A percentile compares a stretch with the other conserved stretches of the same genome.
phyloP scores from a whole-genome alignment of 1,139 yeast species.

The Yamadazyma membranifaciens region DNA sequence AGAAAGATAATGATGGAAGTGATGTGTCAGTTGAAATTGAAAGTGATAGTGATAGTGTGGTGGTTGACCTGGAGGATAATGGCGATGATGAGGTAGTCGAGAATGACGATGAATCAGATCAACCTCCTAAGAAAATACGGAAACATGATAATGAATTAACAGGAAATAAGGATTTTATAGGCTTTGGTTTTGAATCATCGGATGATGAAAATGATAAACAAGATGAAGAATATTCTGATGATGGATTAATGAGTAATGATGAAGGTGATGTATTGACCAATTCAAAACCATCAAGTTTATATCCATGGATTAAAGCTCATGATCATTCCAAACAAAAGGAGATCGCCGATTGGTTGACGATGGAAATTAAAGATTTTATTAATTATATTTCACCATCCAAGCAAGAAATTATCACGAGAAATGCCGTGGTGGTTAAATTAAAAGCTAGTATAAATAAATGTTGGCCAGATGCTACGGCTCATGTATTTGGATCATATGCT shows the following conservation, averaged over 20 bases:
- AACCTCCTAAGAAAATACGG: slow-evolving; percentile 9
- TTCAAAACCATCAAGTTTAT: slow-evolving; percentile 34
- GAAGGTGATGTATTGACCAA: slow-evolving; percentile 25
- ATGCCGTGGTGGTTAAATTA: slow-evolving; percentile 61
- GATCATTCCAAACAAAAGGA: slow-evolving; percentile 74
- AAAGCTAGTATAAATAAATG: slow-evolving; percentile 53
- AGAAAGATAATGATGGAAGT: slow-evolving; percentile 13
- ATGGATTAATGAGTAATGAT: slow-evolving; percentile 37
- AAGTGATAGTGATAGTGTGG: slow-evolving; percentile 9
- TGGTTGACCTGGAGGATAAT: slow-evolving; percentile 21
- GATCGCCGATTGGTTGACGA: slow-evolving; percentile 83
- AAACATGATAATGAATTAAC: slow-evolving; percentile 32
- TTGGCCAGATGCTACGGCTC: slow-evolving; percentile 83
- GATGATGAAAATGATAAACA: slow-evolving; percentile 37
- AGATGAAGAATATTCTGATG: slow-evolving; percentile 30
- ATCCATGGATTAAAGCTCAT: slow-evolving; percentile 79
- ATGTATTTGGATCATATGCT: slow-evolving; percentile 94
- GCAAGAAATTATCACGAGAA: slow-evolving; percentile 69
- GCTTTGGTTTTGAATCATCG: slow-evolving; percentile 53
- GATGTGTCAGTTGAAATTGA: slow-evolving; percentile 35
- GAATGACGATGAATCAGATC: slow-evolving; percentile 2
- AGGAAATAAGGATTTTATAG: slow-evolving; percentile 54
- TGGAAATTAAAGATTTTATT: slow-evolving; percentile 85
- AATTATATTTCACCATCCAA: slow-evolving; percentile 84
- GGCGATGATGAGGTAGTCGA: background rate